Conservation (phyloP, 148 eudicot species). For the Chenopodium formosanum region DNA sequence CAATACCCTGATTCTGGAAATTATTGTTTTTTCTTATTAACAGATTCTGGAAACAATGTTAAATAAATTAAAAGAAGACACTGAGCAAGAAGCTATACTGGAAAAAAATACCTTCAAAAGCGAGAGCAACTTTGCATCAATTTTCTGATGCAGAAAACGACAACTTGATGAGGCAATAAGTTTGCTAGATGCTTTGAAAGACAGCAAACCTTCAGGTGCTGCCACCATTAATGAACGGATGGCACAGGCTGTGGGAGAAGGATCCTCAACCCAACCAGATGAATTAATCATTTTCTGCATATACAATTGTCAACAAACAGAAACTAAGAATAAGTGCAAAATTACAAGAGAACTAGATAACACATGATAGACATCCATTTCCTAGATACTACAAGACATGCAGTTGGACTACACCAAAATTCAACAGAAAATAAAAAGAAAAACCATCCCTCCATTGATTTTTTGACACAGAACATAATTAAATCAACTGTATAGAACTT, state of each 20-base stretch:
- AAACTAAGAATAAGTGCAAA: conserved; percentile 17
- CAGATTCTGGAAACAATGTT: not conserved
- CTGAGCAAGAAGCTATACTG: not conserved
- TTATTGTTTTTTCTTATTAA: not conserved
- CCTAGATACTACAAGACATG: not conserved
- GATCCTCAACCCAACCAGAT: conserved; percentile 80
- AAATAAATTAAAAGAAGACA: not conserved
- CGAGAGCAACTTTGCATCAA: conserved; percentile 74
- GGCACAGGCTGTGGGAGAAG: conserved; percentile 72
- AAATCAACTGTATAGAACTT: not conserved
- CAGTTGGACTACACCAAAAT: not conserved
- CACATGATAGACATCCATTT: not conserved
- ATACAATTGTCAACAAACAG: conserved; percentile 34
- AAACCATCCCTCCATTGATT: not conserved
- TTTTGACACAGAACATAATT: not conserved
- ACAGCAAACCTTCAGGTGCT: conserved; percentile 56
- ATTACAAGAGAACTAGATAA: not conserved
- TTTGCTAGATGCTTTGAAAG: conserved; percentile 69
- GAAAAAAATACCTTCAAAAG: conserved; percentile 70
- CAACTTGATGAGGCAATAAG: conserved; percentile 69
- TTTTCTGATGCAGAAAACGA: conserved; percentile 61
- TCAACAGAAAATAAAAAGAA: not conserved
- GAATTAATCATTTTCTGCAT: conserved; percentile 77
- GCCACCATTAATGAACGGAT: conserved; percentile 51
- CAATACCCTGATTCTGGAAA: not conserved